Percentiles rank a stretch among this genome's conserved stretches.
Conservation (phyloP, 1,284 basidiomycete species). For the Porodaedalea pini region DNA sequence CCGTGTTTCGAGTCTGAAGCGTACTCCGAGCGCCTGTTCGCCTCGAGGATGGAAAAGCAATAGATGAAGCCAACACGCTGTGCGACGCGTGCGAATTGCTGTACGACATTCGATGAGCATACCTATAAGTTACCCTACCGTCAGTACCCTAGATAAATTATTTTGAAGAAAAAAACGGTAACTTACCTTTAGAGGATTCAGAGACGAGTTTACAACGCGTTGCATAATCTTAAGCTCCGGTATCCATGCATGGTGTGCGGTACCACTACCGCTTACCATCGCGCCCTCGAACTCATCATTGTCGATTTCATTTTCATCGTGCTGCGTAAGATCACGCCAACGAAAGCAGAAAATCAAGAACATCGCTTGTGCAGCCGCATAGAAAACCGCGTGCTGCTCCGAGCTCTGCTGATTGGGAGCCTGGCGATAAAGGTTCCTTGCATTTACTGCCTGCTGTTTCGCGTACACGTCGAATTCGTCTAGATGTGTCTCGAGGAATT, state of each 20-base stretch:
- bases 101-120: constrained; percentile 87
- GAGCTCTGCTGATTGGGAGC: constrained; percentile 32
- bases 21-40: constrained; percentile 67
- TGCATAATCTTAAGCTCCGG: constrained; percentile 77
- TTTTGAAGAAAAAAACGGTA: constrained; percentile 15
- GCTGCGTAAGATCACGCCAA: constrained; percentile 82
- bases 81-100: constrained; percentile 93
- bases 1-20: constrained; percentile 12
- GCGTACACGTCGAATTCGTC: constrained; percentile 62
- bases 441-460: constrained; percentile 33
- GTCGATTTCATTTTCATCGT: constrained; percentile 46
- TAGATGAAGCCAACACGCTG: constrained; percentile 91
- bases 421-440: constrained; percentile 3
- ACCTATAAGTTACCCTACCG: constrained; percentile 45
- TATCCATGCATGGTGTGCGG: constrained; percentile 73
- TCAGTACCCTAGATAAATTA: not conserved
- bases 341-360: constrained; percentile 99
- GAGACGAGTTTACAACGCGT: constrained; percentile 73
- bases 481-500: constrained; percentile 76
- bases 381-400: constrained; percentile 76
- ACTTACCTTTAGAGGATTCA: constrained; percentile 87
- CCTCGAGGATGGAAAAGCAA: constrained; percentile 91
- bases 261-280: constrained; percentile 25
- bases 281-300: constrained; percentile 40
- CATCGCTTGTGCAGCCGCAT: constrained; percentile 89